Conservation (phyloP, 306 rosid species). For the Gillenia trifoliata region DNA sequence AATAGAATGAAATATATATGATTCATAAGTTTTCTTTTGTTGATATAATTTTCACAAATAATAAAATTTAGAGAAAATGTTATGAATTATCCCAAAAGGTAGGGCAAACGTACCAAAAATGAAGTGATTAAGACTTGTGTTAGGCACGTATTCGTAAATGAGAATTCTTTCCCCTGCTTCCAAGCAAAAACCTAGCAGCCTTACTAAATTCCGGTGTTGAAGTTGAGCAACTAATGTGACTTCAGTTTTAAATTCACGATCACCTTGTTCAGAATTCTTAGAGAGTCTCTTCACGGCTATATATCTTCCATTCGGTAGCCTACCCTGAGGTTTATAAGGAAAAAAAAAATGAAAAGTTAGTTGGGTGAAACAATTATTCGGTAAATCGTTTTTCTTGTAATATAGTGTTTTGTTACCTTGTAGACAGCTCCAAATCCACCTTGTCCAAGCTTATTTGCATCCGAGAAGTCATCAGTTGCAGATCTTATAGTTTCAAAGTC, state of each 20-base stretch:
- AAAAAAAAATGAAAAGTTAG: background rate
- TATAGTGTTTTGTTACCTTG: constrained; percentile 27
- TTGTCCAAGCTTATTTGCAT: constrained; percentile 43
- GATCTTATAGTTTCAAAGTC: constrained; percentile 26
- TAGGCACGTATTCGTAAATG: background rate
- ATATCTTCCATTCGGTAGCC: constrained; percentile 18
- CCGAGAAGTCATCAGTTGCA: constrained; percentile 45
- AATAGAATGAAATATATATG: background rate
- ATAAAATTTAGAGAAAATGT: background rate
- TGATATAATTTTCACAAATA: too few species aligned
- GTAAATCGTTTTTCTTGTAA: background rate
- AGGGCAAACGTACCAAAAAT: background rate
- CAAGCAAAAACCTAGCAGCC: constrained; percentile 45
- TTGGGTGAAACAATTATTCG: background rate
- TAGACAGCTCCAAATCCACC: constrained; percentile 57
- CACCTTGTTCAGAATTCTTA: constrained; percentile 34
- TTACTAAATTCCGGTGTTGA: constrained; percentile 46
- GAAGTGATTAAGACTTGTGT: constrained; percentile 4
- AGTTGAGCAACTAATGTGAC: constrained; percentile 42
- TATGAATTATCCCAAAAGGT: background rate
- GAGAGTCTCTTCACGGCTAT: constrained; percentile 44
- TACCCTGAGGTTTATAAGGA: constrained; percentile 21
- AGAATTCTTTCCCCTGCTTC: constrained; percentile 1
- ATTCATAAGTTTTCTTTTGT: background rate
- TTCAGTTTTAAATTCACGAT: constrained; percentile 42